Evolutionary conservation across 306 rosid genomes (phyloP).

Genomic region (Quercus engelmannii): DNA sequence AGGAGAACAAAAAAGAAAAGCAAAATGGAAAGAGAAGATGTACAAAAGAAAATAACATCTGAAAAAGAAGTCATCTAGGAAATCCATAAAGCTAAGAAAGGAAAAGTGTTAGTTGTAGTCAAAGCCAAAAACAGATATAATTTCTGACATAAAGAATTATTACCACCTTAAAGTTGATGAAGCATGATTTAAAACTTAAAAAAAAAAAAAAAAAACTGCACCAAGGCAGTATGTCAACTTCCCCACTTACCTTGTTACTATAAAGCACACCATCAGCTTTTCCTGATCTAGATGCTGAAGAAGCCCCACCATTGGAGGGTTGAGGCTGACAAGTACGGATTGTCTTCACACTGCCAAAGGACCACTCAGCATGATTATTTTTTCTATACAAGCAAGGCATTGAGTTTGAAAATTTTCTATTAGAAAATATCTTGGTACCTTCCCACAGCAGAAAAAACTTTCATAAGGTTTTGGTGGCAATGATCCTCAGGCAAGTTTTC

Average conservation of each 20-base stretch:
- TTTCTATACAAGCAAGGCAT: not conserved
- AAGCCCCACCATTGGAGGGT: conserved; percentile 58
- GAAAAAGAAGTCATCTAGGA: too few relatives aligned
- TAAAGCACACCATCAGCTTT: conserved; percentile 73
- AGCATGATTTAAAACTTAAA: not conserved
- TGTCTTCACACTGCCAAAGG: conserved; percentile 76
- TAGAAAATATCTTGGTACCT: conserved; percentile 48
- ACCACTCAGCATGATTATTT: conserved; percentile 10
- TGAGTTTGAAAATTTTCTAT: not conserved
- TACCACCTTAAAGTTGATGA: not conserved
- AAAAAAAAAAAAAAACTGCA: not conserved
- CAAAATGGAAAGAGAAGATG: too few relatives aligned
- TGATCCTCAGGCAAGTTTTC: conserved; percentile 99
- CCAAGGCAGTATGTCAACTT: not conserved
- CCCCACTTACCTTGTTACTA: conserved; percentile 66
- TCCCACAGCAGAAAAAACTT: conserved; percentile 87
- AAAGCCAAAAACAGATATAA: conserved; percentile 13
- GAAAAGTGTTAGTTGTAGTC: not conserved
- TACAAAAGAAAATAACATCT: too few relatives aligned
- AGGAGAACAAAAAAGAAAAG: too few relatives aligned
- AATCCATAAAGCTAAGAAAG: not conserved
- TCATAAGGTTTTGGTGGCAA: conserved; percentile 98
- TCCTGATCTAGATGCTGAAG: conserved; percentile 66
- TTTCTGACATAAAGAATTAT: conserved; percentile 4
- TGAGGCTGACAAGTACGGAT: conserved; percentile 98